Evolutionary conservation across 495 filamentous ascomycete species (phyloP), one percentile per base, ranked within the genome.

Genomic region (Amphirosellinia nigrospora): DNA sequence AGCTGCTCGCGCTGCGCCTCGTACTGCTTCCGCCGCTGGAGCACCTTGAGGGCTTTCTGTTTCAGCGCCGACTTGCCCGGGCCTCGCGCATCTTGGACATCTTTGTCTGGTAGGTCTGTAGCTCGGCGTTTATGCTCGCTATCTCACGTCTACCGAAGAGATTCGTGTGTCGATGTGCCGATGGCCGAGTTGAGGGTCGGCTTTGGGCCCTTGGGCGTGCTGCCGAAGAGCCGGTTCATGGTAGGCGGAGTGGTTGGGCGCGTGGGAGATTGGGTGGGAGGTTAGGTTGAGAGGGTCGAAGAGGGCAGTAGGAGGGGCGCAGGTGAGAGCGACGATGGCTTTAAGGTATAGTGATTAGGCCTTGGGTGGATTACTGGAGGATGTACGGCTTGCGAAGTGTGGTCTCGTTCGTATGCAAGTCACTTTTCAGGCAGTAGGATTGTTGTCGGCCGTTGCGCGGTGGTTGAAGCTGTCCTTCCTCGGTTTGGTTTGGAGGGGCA

Each of bases 151-250:
- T 83, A 98, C 90, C 70, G 90, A 91, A 71, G 93, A 88, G 75
- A 98, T 89, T 70, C 94, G 92, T 58, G 86, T 87, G 82, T 99
- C 96, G 83, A 98, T 90, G 86, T 96, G 74, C 85, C 79, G 73
- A 99, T 98, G 70, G 96, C 96, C 61, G 86, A 84, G 80, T 89
- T 88, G 46, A 99, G 92, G 58, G 92, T 97, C 3, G 96, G 92
- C 83, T 98, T 98, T 55, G 96, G 96, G 66, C 89, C 90, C 66
- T 93, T 90, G 82, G 87, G 93, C 82, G 93, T 96, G 71, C 75
- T 87, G 70, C 96, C 96, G 79, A 99, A 98, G 74, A 99, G 87
- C 74, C 96, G 93, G 81, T 99, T 99, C 96, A 99, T 99, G 71
- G 69, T n/a, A 19, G 60, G 32, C 7, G 23, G 30, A 0, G 53